Conservation (phyloP, 495 filamentous ascomycete species). For the Mytilinidion resinicola region DNA sequence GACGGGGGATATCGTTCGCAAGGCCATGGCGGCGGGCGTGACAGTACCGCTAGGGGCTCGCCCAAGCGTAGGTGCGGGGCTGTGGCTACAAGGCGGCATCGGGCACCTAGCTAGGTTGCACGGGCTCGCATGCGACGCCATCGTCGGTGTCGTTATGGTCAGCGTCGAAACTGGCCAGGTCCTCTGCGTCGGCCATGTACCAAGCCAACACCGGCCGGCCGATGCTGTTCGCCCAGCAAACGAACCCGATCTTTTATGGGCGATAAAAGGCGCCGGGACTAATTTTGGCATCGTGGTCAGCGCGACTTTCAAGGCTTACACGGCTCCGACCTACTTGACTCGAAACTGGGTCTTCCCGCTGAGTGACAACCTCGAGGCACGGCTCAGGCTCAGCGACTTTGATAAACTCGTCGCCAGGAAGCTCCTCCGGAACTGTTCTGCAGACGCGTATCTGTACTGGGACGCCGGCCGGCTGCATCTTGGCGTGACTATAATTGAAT, state of each 20-base stretch:
- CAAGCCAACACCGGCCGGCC: conserved; percentile 43
- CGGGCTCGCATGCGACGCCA: conserved; percentile 55
- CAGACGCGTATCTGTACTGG: conserved; percentile 55
- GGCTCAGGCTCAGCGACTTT: conserved; percentile 40
- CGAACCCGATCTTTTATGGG: conserved; percentile 54
- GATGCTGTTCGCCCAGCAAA: conserved; percentile 44
- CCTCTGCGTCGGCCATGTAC: conserved; percentile 48
- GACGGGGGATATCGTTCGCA: conserved; percentile 50
- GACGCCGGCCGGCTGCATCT: conserved; percentile 44
- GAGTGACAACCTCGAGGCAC: conserved; percentile 37
- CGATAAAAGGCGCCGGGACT: conserved; percentile 54
- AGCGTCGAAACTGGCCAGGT: conserved; percentile 47
- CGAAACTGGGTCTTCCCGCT: conserved; percentile 49
- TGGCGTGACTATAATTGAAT: conserved; percentile 51
- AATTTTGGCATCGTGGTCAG: conserved; percentile 60
- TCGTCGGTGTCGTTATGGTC: conserved; percentile 55
- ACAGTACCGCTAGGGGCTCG: conserved; percentile 55
- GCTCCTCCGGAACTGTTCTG: conserved; percentile 44
- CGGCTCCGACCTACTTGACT: conserved; percentile 40
- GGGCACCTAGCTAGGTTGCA: conserved; percentile 52
- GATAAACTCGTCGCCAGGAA: conserved; percentile 40
- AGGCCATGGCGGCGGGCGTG: conserved; percentile 45
- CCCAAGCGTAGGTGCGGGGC: conserved; percentile 56
- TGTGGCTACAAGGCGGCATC: conserved; percentile 62
- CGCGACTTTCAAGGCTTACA: conserved; percentile 49